Base-by-base conservation (phyloP, 1,284 basidiomycete species). In the Golubevia pallescens region DNA sequence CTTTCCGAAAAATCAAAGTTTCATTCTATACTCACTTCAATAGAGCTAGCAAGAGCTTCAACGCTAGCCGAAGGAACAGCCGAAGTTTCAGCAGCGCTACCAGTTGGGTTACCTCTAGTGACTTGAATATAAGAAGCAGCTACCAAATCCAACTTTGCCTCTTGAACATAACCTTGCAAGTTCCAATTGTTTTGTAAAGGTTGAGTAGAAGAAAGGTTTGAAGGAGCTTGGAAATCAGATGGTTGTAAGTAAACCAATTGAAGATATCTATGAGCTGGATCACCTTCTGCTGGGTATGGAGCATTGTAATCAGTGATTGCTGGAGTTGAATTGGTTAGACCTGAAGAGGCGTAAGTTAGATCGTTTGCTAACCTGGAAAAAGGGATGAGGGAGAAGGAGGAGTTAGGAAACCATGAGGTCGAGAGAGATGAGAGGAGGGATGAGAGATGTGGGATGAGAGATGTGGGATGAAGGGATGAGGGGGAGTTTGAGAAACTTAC, bases 81-180 rank as follows among this genome's bases (percentile, higher is more conserved):
- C n/a, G 62, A 19, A 23, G 72, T 74, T 38, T 38, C 34, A 58
- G 65, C 63, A 66, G 65, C 67, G 32, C 69, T 69, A 21, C 70
- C 72, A n/a, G 61, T 58, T 13, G 38, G 69, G 42, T 58, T 24
- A 42, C 74, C 71, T 20, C 71, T 70, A 63, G 70, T 66, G 59
- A 76, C 69, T 71, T 74, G 70, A 34, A 74, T 73, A 72, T 74
- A 77, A 71, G 62, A 74, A 51, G 71, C 70, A 56, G 75, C 75
- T 54, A 77, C 75, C 20, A 74, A 66, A 32, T 70, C 72, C 28
- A 73, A 71, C 61, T 69, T 69, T 38, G 75, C 75, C 48, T 67
- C 48, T 21, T 48, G n/a, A 68, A 74, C 69, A 69, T 74, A 74
- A 28, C 5, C 3, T 4, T 38, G 3, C 10, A 38, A 38, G 34